These are phyloP conservation scores for Chamaecyparis obtusa DNA, from an alignment of 75 land plant genomes.

Conservation along the genomic window DNA sequence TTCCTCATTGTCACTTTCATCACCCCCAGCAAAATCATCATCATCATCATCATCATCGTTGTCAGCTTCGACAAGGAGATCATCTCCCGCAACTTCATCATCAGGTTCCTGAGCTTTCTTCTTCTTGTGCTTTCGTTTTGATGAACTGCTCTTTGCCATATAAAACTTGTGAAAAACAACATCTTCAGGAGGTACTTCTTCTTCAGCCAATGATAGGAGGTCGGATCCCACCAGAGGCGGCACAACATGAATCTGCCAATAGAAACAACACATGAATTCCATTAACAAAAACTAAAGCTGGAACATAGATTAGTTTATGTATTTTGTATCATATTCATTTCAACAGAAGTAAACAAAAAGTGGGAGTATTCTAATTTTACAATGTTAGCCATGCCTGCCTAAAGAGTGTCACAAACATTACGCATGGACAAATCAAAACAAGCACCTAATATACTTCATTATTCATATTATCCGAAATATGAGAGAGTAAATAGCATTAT, in stretches of 20 bases:
- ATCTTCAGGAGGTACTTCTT: conserved; percentile 95
- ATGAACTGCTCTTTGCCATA: conserved; percentile 52
- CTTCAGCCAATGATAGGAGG: conserved; percentile 75
- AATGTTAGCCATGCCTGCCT: not conserved
- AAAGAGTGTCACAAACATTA: not conserved
- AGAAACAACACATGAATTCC: not conserved
- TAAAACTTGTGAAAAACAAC: conserved; percentile 92
- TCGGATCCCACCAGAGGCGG: conserved; percentile 63
- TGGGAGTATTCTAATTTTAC: not conserved
- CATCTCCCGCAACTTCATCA: conserved; percentile 52
- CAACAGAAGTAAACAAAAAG: not conserved
- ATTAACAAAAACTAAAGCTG: not conserved
- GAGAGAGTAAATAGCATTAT: not conserved
- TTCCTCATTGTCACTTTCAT: conserved; percentile 84
- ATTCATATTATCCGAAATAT: not conserved
- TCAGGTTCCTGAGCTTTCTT: conserved; percentile 48
- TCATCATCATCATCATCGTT: conserved; percentile 20
- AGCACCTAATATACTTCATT: not conserved
- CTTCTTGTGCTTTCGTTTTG: conserved; percentile 64
- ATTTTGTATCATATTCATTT: not conserved
- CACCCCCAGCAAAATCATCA: conserved; percentile 43
- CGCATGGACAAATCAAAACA: not conserved
- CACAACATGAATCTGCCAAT: conserved; percentile 50
- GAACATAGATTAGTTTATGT: not conserved
- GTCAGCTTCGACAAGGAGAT: conserved; percentile 24